These are phyloP conservation scores for Chaetomidium leptoderma DNA, from an alignment of 495 filamentous ascomycete genomes.

Conservation along the genomic window DNA sequence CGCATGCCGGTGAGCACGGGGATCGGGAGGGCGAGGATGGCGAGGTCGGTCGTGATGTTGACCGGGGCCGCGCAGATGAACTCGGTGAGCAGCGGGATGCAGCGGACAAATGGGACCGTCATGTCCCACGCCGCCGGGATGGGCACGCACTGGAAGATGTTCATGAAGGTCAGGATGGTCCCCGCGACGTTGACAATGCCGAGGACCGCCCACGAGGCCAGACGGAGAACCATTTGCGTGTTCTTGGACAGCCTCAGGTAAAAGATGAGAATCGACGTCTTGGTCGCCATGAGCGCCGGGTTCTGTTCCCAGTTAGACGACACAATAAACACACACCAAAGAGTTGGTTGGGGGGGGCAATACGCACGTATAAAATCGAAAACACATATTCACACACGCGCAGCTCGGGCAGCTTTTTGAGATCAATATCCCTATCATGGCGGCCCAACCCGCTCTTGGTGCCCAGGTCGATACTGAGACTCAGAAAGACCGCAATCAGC, in stretches of 20 bases:
- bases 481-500: slow-evolving; percentile 75
- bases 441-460: slow-evolving; percentile 67
- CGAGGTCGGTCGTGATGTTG: slow-evolving; percentile 81
- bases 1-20: slow-evolving; percentile 83
- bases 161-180: slow-evolving; percentile 73
- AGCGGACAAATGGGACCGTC: slow-evolving; percentile 44
- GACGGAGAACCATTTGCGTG: slow-evolving; percentile 62
- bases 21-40: slow-evolving; percentile 78
- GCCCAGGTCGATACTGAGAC: slow-evolving; percentile 70
- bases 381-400: slow-evolving; percentile 74
- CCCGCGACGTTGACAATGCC: slow-evolving; percentile 73
- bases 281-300: slow-evolving; percentile 80
- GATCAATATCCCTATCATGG: slow-evolving; percentile 62
- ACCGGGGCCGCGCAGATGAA: slow-evolving; percentile 80
- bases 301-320: slow-evolving; percentile 53
- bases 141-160: slow-evolving; percentile 85
- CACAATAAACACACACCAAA: not conserved
- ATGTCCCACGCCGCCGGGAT: slow-evolving; percentile 56
- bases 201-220: slow-evolving; percentile 65
- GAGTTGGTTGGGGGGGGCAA: no score
- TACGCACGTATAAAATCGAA: slow-evolving; percentile 74
- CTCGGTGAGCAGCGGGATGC: slow-evolving; percentile 71
- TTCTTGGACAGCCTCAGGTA: slow-evolving; percentile 75
- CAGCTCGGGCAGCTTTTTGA: slow-evolving; percentile 44
- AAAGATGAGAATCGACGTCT: slow-evolving; percentile 88